These are phyloP conservation scores for Rhodocollybia butyracea DNA, from an alignment of 768 basidiomycete genomes.

Conservation along the genomic window DNA sequence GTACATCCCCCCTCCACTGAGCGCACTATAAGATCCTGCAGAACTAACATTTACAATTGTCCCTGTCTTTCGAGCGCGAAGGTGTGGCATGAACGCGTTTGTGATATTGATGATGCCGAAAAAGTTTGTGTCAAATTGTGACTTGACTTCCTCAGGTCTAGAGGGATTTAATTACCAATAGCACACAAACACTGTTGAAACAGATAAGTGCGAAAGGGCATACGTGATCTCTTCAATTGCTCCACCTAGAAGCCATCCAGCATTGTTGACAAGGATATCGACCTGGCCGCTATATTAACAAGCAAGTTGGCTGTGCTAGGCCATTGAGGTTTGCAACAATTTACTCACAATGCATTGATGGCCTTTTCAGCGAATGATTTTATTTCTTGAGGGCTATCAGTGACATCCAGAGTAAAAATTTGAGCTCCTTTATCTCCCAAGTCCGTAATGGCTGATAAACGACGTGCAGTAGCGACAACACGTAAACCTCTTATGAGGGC, in stretches of 20 bases:
- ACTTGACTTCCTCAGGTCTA: slow-evolving; percentile 10
- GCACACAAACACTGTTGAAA: background rate
- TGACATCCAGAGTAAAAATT: slow-evolving; percentile 23
- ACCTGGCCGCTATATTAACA: slow-evolving; percentile 15
- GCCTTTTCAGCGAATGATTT: slow-evolving; percentile 19
- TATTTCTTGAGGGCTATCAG: slow-evolving; percentile 16
- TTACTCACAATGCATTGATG: slow-evolving; percentile 11
- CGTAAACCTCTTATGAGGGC: slow-evolving; percentile 24
- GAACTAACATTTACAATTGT: slow-evolving; percentile 19
- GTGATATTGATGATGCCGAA: slow-evolving; percentile 23
- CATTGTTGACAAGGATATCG: slow-evolving; percentile 25
- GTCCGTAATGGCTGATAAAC: slow-evolving; percentile 16
- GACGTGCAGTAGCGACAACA: slow-evolving; percentile 28
- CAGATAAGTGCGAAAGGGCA: too few relatives aligned
- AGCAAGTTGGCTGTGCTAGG: background rate
- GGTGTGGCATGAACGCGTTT: slow-evolving; percentile 24
- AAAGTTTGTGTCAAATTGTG: slow-evolving; percentile 24
- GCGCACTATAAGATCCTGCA: slow-evolving; percentile 2
- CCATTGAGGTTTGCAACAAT: background rate
- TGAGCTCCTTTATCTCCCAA: slow-evolving; percentile 22
- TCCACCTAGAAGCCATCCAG: slow-evolving; percentile 17
- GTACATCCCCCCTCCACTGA: slow-evolving; percentile 14
- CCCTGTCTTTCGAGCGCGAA: slow-evolving; percentile 13
- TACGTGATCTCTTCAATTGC: slow-evolving; percentile 13
- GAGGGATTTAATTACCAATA: too few relatives aligned